Evolutionary conservation across 73 alveolate genomes (phyloP), one percentile per base, ranked within the genome.

Genomic region (Paramecium sexaurelia): DNA sequence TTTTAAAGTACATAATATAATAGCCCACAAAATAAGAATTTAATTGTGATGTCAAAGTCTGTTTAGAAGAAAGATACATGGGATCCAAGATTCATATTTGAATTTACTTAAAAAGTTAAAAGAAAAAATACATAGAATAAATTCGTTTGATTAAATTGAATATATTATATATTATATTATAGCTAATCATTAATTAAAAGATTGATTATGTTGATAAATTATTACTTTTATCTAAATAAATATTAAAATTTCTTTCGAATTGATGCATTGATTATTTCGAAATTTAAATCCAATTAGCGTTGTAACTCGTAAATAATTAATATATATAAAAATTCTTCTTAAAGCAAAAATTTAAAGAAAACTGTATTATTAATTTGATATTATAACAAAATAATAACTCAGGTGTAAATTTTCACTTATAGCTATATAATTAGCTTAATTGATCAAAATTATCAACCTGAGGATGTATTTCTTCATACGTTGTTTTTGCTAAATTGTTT

Each of bases 51-150:
- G 22, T 51, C 67, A 51, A 51, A 51, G 17, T 32, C 83, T 26
- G 26, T 61, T 10, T 61, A 61, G 27, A 61, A 61, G 26, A 51
- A 51, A 51, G 67, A 51, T 17, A 32, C 83, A 0, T 61, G 83
- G 83, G 83, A 61, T 61, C 83, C 83, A 61, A 26, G 83, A 61
- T 61, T 61, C 24, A 61, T 61, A 61, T 61, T 61, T 32, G 83
- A 61, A 32, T 61, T 61, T n/a, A 22, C 47, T 11, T 24, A 61
- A 32, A 61, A 61, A 61, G 83, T 61, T 10, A 61, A 61, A 32
- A 6, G 83, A 32, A 61, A 61, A 27, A 61, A 61, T 13, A 61
- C 83, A 24, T 19, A 61, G 17, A 61, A 29, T 32, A 61, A 61
- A 61, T 26, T 61, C n/a, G 11, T 26, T 29, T 61, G 83, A 61